These are phyloP conservation scores for Thermoascus crustaceus DNA, from an alignment of 2,329 filamentous ascomycete genomes.

Conservation along the genomic window DNA sequence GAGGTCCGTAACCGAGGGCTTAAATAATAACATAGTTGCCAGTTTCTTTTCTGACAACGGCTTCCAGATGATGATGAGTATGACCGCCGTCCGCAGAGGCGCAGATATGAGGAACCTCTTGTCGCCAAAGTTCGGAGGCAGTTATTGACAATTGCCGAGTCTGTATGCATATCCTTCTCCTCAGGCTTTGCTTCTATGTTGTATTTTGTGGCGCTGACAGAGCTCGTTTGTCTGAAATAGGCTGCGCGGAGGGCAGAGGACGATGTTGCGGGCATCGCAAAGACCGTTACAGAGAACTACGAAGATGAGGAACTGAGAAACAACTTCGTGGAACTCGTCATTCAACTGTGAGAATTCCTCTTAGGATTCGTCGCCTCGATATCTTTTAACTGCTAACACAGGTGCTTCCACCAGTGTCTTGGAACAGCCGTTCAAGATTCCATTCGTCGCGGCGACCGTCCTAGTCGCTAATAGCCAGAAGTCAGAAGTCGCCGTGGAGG, in stretches of 20 bases:
- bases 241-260: constrained; percentile 70
- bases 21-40: not conserved
- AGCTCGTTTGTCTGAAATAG: constrained; percentile 14
- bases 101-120: constrained; percentile 65
- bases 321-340: constrained; percentile 62
- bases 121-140: constrained; percentile 67
- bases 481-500: constrained; percentile 62
- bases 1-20: constrained; percentile 50
- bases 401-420: constrained; percentile 43
- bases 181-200: constrained; percentile 4
- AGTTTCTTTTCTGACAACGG: constrained; percentile 19
- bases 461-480: constrained; percentile 72
- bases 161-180: constrained; percentile 34
- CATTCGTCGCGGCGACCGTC: constrained; percentile 78
- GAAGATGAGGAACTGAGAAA: constrained; percentile 73
- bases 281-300: constrained; percentile 69
- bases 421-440: constrained; percentile 97
- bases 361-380: constrained; percentile 5
- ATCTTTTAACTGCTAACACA: constrained; percentile 11
- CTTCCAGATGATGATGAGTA: constrained; percentile 65
- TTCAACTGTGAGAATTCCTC: constrained; percentile 55
- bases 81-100: constrained; percentile 63
- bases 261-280: constrained; percentile 66
- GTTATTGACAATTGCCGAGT: constrained; percentile 72
- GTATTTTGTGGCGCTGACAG: not conserved